These are phyloP conservation scores for Trametes cingulata DNA, from an alignment of 768 basidiomycete genomes.

Conservation along the genomic window DNA sequence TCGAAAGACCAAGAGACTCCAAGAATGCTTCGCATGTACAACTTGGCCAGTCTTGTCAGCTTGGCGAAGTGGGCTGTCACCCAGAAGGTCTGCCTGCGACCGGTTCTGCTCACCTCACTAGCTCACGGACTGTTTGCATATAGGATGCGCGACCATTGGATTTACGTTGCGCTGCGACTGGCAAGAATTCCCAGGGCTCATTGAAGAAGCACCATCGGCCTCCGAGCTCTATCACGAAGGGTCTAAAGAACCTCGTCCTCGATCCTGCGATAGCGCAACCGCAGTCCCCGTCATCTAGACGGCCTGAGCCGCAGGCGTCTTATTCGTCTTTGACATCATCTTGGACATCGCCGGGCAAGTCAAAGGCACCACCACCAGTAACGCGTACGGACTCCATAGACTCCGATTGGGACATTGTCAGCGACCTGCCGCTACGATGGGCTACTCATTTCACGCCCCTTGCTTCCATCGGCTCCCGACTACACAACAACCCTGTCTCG, in stretches of 20 bases:
- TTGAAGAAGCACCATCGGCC: conserved; percentile 49
- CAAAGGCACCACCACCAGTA: conserved; percentile 9
- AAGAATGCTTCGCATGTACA: conserved; percentile 78
- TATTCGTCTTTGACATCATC: conserved; percentile 20
- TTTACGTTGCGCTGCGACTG: conserved; percentile 50
- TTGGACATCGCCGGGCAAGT: conserved; percentile 15
- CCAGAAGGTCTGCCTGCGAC: conserved; percentile 51
- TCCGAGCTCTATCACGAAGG: conserved; percentile 60
- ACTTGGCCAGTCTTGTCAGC: conserved; percentile 69
- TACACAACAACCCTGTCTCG: conserved; percentile 56
- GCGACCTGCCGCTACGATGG: conserved; percentile 76
- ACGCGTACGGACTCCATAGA: conserved; percentile 23
- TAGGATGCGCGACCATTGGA: conserved; percentile 66
- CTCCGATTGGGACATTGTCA: conserved; percentile 64
- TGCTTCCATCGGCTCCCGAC: conserved; percentile 64
- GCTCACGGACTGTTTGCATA: not conserved
- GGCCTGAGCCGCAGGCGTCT: conserved; percentile 30
- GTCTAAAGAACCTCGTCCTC: conserved; percentile 60
- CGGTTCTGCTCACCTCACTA: not conserved
- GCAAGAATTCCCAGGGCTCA: conserved; percentile 37
- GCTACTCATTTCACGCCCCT: conserved; percentile 85
- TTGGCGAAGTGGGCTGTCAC: conserved; percentile 74
- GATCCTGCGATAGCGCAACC: conserved; percentile 37
- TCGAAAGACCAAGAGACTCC: conserved; percentile 55
- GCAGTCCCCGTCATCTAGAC: conserved; percentile 30